Percentiles rank a stretch among this genome's conserved stretches.
Evolutionary conservation across 768 basidiomycete species (phyloP).

Genomic region (Auricularia cornea): DNA sequence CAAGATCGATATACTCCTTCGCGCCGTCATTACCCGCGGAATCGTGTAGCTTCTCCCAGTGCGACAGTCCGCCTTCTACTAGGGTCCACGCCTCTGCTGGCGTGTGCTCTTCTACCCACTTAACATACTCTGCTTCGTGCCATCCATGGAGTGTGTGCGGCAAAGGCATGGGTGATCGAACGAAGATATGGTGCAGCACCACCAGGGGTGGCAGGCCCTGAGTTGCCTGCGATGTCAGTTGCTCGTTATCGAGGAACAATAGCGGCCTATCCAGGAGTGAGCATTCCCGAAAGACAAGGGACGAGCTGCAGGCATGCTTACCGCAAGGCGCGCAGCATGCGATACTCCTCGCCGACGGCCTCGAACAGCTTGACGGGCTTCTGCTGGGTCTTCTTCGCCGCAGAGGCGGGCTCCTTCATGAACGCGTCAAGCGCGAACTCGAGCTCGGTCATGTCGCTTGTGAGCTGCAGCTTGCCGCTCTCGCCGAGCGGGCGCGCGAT

Average conservation of each 20-base stretch:
- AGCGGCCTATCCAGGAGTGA: slow-evolving; percentile 48
- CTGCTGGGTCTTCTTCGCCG: slow-evolving; percentile 18
- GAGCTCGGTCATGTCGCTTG: slow-evolving; percentile 92
- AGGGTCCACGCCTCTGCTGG: slow-evolving; percentile 73
- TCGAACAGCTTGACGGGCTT: slow-evolving; percentile 52
- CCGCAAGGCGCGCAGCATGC: slow-evolving; percentile 79
- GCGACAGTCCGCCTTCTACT: slow-evolving; percentile 66
- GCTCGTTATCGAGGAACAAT: slow-evolving; percentile 76
- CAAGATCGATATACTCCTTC: slow-evolving; percentile 57
- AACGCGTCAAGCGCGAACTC: slow-evolving; percentile 88
- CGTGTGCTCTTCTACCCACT: slow-evolving; percentile 90
- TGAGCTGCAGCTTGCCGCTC: slow-evolving; percentile 86
- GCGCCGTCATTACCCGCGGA: slow-evolving; percentile 44
- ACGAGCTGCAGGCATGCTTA: slow-evolving; percentile 28
- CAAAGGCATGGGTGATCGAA: slow-evolving; percentile 76
- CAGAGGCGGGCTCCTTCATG: slow-evolving; percentile 28
- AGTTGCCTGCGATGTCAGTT: slow-evolving; percentile 50
- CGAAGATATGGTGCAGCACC: slow-evolving; percentile 86
- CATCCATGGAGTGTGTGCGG: slow-evolving; percentile 88
- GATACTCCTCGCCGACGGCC: slow-evolving; percentile 79
- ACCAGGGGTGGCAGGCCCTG: slow-evolving; percentile 76
- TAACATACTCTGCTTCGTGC: slow-evolving; percentile 93
- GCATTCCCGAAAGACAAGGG: neutral
- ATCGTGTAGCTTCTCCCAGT: slow-evolving; percentile 70
- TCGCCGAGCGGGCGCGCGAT: slow-evolving; percentile 89